Evolutionary conservation across 2,329 filamentous ascomycete genomes (phyloP), one percentile per base, ranked within the genome.

Genomic region (Aspergillus spinulosporus): DNA sequence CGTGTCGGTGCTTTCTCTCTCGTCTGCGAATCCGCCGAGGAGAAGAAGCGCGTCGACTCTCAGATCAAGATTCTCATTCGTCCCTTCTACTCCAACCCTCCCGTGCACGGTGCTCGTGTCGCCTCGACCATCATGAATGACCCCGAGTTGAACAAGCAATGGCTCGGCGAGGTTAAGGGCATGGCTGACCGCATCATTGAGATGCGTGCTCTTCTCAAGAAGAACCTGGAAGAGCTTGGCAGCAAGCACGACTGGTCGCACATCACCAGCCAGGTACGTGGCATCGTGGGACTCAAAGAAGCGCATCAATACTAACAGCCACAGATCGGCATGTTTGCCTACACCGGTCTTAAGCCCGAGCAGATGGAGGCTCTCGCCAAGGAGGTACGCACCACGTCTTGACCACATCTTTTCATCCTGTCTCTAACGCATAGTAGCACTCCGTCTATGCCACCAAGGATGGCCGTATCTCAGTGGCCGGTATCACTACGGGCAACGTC

Each of bases 121-220:
- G 94, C 94, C 58, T 87, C 89, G 62, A 85, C 91, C 79, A 96
- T 99, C 77, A 84, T 99, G 71, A 94, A 92, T 81, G 87, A 91
- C 75, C 80, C 89, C 15, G 82, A 81, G 39, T 84, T 97, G 62
- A 92, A 96, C 84, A 79, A 90, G 79, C 91, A 97, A 80, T 99
- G 94, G 94, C 85, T 97, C 52, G 86, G 82, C 58, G 94, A 99
- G 81, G 92, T 99, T 78, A 96, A 97, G 88, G 90, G 83, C 68
- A 99, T 99, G 94, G 94, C 94, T 61, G 92, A 97, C 79, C 92
- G 94, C 73, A 99, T 99, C 82, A 97, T 99, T 78, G 90, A 87
- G 76, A 99, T 99, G 94, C 90, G 94, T 68, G 87, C 90, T 60
- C 85, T 96, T 54, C 87, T 99, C 72, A 95, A 94, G 84, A 85